Conservation (phyloP, 495 filamentous ascomycete genomes). For the Tetracladium marchalianum region DNA sequence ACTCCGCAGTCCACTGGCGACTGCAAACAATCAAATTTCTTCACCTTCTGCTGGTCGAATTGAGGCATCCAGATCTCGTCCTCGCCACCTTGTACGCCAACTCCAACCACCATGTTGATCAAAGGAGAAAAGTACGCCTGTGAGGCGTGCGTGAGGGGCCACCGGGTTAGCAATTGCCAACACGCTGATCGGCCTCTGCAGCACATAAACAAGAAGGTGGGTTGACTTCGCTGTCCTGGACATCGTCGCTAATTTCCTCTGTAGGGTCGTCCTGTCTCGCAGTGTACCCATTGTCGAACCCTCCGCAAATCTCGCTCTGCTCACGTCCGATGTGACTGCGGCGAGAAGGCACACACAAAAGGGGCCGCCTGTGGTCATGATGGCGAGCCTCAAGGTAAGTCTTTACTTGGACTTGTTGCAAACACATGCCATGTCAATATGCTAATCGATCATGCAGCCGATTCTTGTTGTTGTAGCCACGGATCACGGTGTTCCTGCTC, state of each 20-base stretch:
- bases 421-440: constrained; percentile 27
- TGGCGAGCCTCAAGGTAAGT: constrained; percentile 53
- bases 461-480: constrained; percentile 82
- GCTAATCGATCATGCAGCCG: constrained; percentile 41
- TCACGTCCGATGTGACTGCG: constrained; percentile 96
- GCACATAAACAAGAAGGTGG: constrained; percentile 87
- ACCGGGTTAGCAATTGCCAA: constrained; percentile 91
- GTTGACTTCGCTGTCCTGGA: constrained; percentile 2
- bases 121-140: constrained; percentile 80
- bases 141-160: constrained; percentile 88
- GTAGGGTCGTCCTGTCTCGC: constrained; percentile 83
- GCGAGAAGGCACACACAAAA: constrained; percentile 67
- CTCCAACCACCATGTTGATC: constrained; percentile 53
- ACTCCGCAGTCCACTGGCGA: constrained; percentile 18
- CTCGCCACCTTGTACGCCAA: constrained; percentile 5
- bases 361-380: constrained; percentile 53
- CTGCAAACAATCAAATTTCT: constrained; percentile 19
- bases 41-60: constrained; percentile 13
- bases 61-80: constrained; percentile 9
- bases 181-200: constrained; percentile 84
- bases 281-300: constrained; percentile 94
- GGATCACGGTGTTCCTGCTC: constrained; percentile 88
- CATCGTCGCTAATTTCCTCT: constrained; percentile 1
- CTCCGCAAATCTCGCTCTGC: constrained; percentile 95
- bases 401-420: constrained; percentile 15